Conservation (phyloP, 768 basidiomycete species). For the Tulasnella sp. region DNA sequence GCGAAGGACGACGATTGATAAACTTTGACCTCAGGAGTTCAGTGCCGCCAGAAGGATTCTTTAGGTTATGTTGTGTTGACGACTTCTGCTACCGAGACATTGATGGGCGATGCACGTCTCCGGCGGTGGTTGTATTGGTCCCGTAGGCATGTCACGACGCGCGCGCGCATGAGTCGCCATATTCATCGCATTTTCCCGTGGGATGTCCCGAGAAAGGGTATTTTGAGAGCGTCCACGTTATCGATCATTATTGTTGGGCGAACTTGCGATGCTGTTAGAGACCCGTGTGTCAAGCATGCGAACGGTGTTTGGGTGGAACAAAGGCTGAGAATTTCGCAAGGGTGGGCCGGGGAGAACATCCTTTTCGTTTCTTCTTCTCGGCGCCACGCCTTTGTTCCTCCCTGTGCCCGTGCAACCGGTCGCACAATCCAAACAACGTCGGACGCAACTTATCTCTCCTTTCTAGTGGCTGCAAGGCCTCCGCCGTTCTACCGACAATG, state of each 20-base stretch:
- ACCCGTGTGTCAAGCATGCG: not conserved
- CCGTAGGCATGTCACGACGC: too few relatives aligned
- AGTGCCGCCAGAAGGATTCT: not conserved
- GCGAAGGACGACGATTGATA: slow-evolving; percentile 72
- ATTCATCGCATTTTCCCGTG: not conserved
- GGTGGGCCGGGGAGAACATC: not conserved
- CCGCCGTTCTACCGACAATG: slow-evolving; percentile 1
- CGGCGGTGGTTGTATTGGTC: not conserved
- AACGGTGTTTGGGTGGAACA: slow-evolving; percentile 2
- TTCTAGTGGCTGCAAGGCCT: not conserved
- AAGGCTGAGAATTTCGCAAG: slow-evolving; percentile 11
- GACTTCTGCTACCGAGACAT: not conserved
- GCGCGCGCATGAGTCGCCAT: not conserved
- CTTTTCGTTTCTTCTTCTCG: not conserved
- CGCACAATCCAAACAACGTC: not conserved
- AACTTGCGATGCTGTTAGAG: slow-evolving; percentile 7
- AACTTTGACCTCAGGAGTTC: not conserved
- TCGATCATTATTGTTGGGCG: not conserved
- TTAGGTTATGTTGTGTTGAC: too few relatives aligned
- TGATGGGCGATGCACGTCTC: not conserved
- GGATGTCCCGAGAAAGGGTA: not conserved
- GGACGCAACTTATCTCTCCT: not conserved
- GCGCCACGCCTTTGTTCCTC: not conserved
- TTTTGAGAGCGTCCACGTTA: not conserved
- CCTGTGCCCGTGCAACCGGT: not conserved